Evolutionary conservation across 257 asterid genomes (phyloP), one percentile per base, ranked within the genome.

Genomic region (Capsicum chinense): DNA sequence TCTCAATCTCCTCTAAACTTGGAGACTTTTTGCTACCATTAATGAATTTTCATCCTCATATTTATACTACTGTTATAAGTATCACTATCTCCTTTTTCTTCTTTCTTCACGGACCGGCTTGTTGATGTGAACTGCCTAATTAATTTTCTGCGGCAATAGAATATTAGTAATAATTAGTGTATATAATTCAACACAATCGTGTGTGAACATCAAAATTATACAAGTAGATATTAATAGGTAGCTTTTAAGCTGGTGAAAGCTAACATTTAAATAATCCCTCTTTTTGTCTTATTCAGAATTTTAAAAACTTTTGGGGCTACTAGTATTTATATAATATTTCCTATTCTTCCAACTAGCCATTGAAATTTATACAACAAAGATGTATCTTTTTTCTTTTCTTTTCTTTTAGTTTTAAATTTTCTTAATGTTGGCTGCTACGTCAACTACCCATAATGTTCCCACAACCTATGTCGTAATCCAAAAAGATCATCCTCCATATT

Each of bases 111-210:
- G 81, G 66, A 47, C 13, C 73, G 73, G 86, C 79, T 73, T 33
- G 87, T 13, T 88, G 87, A 89, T 93, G 94, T 93, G 92, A 91
- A 90, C 94, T 86, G 92, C 88, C 91, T 52, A 39, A 39, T 52
- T 64, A 54, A 82, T 82, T 70, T 26, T 39, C 44, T 88, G 79
- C 66, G 85, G 88, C 85, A 79, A 80, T 85, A n/a, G 9, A 78
- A 68, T 79, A 69, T 83, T 80, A 66, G 84, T 42, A 81, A 59
- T 79, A 59, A 85, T 60, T 44, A 19, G 17, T 62, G 7, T 39
- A 33, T 21, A 35, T 19, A 26, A 26, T 62, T 88, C 85, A 86
- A 83, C 73, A 57, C 58, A 83, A 78, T 86, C 85, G 17, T 50
- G 86, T 87, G 79, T 85, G 87, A 83, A 83, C 86, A 83, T 79